phyloP scores from a whole-genome alignment of 2,329 filamentous ascomycete species.

The Colletotrichum godetiae region DNA sequence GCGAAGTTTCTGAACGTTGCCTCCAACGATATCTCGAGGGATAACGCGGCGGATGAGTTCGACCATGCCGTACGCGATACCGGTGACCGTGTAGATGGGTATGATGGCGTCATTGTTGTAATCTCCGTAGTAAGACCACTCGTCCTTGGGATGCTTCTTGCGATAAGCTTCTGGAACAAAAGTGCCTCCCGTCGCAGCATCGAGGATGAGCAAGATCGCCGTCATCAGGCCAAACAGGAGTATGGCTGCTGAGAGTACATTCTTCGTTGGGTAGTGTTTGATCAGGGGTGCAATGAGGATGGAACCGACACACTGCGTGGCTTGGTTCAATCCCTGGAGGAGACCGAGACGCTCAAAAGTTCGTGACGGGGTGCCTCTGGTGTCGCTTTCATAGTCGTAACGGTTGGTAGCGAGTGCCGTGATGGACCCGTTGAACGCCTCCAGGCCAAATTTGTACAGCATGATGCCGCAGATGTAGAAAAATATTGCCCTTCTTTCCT shows the following conservation, averaged over 20 bases:
- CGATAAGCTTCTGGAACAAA: slow-evolving; percentile 46
- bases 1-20: slow-evolving; percentile 60
- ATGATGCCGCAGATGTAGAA: slow-evolving; percentile 62
- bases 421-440: slow-evolving; percentile 63
- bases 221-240: slow-evolving; percentile 59
- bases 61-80: slow-evolving; percentile 59
- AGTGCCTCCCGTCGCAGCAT: slow-evolving; percentile 58
- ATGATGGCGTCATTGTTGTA: slow-evolving; percentile 62
- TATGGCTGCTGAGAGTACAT: slow-evolving; percentile 56
- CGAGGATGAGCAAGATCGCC: slow-evolving; percentile 58
- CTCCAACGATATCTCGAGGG: slow-evolving; percentile 62
- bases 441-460: slow-evolving; percentile 63
- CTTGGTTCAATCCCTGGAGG: slow-evolving; percentile 60
- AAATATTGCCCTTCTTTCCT: slow-evolving; percentile 56
- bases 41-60: slow-evolving; percentile 63
- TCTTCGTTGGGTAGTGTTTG: slow-evolving; percentile 58
- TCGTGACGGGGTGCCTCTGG: slow-evolving; percentile 5
- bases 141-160: slow-evolving; percentile 45
- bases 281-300: slow-evolving; percentile 63
- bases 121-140: slow-evolving; percentile 58
- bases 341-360: slow-evolving; percentile 60
- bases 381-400: slow-evolving; percentile 48
- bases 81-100: slow-evolving; percentile 56
- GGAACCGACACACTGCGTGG: slow-evolving; percentile 61
- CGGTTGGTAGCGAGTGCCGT: slow-evolving; percentile 60